Conservation (phyloP, 2,329 filamentous ascomycete genomes). For the Sphaerulina vaccinii region DNA sequence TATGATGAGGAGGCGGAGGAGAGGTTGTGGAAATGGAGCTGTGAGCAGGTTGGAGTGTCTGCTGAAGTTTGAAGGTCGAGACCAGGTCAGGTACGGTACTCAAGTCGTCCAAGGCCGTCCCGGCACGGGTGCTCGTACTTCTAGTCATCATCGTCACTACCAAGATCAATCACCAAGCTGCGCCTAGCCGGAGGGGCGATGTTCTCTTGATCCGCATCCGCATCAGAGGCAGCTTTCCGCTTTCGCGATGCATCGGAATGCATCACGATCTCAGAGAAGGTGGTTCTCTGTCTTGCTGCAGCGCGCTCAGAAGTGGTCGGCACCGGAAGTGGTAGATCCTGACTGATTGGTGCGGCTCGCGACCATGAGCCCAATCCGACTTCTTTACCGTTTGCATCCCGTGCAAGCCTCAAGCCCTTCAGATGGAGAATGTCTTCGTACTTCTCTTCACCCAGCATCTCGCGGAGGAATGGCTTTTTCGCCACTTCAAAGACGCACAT, state of each 20-base stretch:
- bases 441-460: neutral
- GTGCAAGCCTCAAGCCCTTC: neutral
- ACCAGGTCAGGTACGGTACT: too few species aligned
- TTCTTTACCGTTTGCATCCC: neutral
- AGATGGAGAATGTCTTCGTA: neutral
- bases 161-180: neutral
- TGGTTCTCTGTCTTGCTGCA: too few species aligned
- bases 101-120: too few species aligned
- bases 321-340: too few species aligned
- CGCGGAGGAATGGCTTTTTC: neutral
- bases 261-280: too few species aligned
- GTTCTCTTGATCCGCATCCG: neutral
- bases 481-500: neutral
- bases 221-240: neutral
- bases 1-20: slow-evolving; percentile 44
- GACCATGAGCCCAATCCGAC: neutral
- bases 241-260: neutral
- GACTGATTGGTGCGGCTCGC: neutral
- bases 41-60: slow-evolving; percentile 26
- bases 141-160: neutral
- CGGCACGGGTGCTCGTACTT: too few species aligned
- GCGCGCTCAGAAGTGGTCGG: too few species aligned
- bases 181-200: neutral
- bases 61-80: too few species aligned
- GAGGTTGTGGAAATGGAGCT: slow-evolving; percentile 46